Base-by-base conservation (phyloP, 2,329 filamentous ascomycete species). In the Cladobotryum protrusum region DNA sequence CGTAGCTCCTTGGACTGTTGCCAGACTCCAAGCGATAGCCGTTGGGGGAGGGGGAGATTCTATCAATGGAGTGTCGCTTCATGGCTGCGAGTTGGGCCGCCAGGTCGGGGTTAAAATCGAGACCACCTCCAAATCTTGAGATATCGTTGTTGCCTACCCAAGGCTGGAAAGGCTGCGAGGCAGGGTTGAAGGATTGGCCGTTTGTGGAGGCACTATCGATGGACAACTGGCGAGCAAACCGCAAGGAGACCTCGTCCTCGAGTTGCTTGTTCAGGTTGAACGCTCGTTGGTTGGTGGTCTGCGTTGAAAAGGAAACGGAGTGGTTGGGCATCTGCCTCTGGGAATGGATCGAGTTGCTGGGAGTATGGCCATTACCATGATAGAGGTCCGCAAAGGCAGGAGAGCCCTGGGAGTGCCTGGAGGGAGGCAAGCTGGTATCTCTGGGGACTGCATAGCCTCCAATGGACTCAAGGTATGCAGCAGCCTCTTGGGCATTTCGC, bases 371-470 rank as follows among this genome's bases (percentile, higher is more conserved):
- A 9, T 29, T 29, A 56, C 52, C 55, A 32, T 59, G 63, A 33
- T 64, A 64, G 29, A 65, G 54, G 5, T 69, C 67, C 33, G 57
- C 55, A 47, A 62, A 70, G 13, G 61, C 59, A n/a, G 63, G 66
- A 32, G 68, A 74, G n/a, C 66, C 63, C 41, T 78, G 73, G 4
- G 74, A 70, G 49, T 79, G 75, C 43, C 77, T 73, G 34, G 81
- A 81, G 2, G 79, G 73, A 41, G 81, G 78, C 43, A 79, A 66
- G 61, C 73, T 81, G 39, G 70, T 67, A 51, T 81, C 80, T 52
- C 78, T 72, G n/a, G 78, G 75, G 3, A 69, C 63, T 15, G 55
- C 48, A 51, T 59, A 67, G 24, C 48, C 50, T n/a, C 54, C 52
- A 32, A 65, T 59, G 17, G 61, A 42, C 37, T 66, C 63, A 44